Evolutionary conservation across 1,284 basidiomycete genomes (phyloP), one percentile per base, ranked within the genome.

Genomic region (Ustilago curta): DNA sequence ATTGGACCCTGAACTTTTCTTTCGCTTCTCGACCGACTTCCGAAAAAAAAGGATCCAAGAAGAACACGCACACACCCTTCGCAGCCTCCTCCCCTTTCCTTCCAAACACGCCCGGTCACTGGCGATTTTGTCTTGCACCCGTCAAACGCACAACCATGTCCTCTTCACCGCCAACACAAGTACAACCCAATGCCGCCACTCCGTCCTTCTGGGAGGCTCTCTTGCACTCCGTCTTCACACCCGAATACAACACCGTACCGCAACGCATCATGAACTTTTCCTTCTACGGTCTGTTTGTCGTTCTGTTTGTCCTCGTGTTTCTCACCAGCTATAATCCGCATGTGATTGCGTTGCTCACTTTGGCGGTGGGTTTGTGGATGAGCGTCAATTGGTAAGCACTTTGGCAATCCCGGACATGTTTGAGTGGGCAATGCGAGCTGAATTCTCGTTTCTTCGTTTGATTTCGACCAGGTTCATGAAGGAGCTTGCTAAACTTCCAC

Each of bases 261-360:
- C 77, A 80, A 42, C 50, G 59, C 3, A 59, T 80, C 47, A 86
- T 86, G 86, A 82, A 83, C 61, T 71, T 71, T 39, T 82, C 83
- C 32, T 86, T 86, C 78, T 83, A 84, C 68, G 85, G 77, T 7
- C 81, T 86, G 19, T 84, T 86, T 29, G 45, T 79, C 19, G 83
- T 82, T 16, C 76, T 86, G 16, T 48, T 67, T 43, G 76, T 64
- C 8, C 76, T 86, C 39, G 51, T 83, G 16, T 56, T 83, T 37
- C 62, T 83, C 14, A 84, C 86, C 0, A 59, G 77, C 2, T 83
- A 80, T 27, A 86, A 85, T 54, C 42, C 75, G 11, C 86, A 86
- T 55, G 85, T 86, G 16, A 52, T 85, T 18, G 81, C 80, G 1
- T 70, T 86, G 0, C 62, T 86, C 8, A 58, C 67, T 2, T 60